Percentiles rank a stretch among this genome's conserved stretches.
Conservation (phyloP, 441 rosid genomes). For the Pelargonium myrrhifolium region DNA sequence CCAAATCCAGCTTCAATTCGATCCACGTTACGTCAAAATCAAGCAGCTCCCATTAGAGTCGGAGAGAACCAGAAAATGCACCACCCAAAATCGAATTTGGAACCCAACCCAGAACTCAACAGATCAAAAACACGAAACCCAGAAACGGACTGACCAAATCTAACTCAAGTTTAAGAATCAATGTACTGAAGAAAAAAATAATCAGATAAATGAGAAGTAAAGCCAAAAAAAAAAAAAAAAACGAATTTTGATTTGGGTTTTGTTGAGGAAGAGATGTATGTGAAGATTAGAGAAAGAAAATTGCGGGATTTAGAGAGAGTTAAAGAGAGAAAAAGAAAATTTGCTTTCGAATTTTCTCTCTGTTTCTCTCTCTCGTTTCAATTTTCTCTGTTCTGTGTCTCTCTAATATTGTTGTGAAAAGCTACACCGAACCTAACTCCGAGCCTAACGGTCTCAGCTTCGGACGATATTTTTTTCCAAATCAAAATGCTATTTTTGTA, state of each 20-base stretch:
- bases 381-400: conserved; percentile 11
- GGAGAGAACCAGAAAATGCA: no score
- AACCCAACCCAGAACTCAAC: no score
- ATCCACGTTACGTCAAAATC: background rate
- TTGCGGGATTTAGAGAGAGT: conserved; percentile 7
- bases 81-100: no score
- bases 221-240: no score
- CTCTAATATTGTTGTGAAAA: conserved; percentile 40
- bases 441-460: conserved; percentile 21
- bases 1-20: background rate
- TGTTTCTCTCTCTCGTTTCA: conserved; percentile 20
- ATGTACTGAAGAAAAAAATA: no score
- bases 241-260: background rate
- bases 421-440: conserved; percentile 58
- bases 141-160: no score
- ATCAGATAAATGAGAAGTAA: background rate
- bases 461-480: conserved; percentile 23
- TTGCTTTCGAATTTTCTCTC: conserved; percentile 18
- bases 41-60: no score
- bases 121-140: no score
- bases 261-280: conserved; percentile 8
- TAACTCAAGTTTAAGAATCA: no score
- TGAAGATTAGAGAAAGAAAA: conserved; percentile 6
- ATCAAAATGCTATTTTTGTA: conserved; percentile 31
- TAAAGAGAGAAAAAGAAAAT: conserved; percentile 10